phyloP scores from a whole-genome alignment of 257 asterid species.

The Paulownia fortunei region DNA sequence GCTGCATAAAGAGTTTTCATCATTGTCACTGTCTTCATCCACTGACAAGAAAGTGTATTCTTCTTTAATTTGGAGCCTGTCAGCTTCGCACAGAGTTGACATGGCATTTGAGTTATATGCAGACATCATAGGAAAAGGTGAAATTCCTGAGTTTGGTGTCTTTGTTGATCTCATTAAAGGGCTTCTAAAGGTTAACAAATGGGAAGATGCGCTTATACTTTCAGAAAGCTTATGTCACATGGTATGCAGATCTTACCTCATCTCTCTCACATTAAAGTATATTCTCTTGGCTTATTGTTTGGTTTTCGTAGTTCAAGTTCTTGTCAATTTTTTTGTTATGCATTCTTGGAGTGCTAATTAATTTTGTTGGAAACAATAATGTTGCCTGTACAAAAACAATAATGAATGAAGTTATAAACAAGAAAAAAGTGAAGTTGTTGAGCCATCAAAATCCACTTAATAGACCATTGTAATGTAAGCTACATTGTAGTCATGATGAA shows the following conservation, averaged over 20 bases:
- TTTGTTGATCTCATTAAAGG: slow-evolving; percentile 72
- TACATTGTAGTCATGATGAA: not conserved
- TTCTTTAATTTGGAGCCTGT: slow-evolving; percentile 65
- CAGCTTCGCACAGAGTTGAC: slow-evolving; percentile 59
- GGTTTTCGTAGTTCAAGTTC: not conserved
- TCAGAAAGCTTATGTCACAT: slow-evolving; percentile 71
- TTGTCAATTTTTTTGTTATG: not conserved
- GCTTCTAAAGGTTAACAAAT: slow-evolving; percentile 61
- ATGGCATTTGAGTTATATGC: slow-evolving; percentile 69
- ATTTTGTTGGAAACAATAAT: not conserved
- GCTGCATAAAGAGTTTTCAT: slow-evolving; percentile 66
- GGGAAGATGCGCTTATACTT: slow-evolving; percentile 81
- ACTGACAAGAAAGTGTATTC: slow-evolving; percentile 49
- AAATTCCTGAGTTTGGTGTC: slow-evolving; percentile 59
- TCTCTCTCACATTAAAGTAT: not conserved
- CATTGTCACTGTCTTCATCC: slow-evolving; percentile 39
- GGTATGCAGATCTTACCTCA: slow-evolving; percentile 47
- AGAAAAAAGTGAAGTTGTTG: not conserved
- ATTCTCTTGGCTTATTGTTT: slow-evolving; percentile 4
- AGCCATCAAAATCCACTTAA: not conserved
- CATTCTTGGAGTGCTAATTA: not conserved
- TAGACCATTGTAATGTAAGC: not conserved
- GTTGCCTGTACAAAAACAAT: not conserved
- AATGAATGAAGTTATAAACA: not conserved
- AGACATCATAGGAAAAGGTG: slow-evolving; percentile 64